Evolutionary conservation across 2,329 filamentous ascomycete species (phyloP), one percentile per base, ranked within the genome.

Genomic region (Epichloe amarillans): DNA sequence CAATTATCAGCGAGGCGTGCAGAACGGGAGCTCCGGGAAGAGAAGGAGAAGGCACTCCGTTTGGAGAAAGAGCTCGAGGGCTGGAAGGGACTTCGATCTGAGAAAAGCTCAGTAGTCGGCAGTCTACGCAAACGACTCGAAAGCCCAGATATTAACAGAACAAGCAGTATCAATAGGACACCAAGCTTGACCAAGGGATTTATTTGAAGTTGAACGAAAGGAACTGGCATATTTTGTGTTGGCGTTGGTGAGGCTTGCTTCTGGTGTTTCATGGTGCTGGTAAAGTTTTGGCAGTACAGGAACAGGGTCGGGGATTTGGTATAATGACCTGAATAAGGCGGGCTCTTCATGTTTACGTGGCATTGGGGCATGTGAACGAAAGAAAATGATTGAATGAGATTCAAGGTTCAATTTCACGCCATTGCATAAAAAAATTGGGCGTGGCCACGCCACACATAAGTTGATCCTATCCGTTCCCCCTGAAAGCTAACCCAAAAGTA

Each of bases 1-100:
- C 88, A 96, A 65, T 77, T 97, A 41, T 77, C 83, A 26, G 84
- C 87, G 26, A 85, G 91, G 51, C 83, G 91, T 42, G 88, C 88
- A 15, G 91, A 98, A 66, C 82, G 91, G 42, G 91, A 97, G 61
- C 76, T 96, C 15, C 79, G 88, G 6, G 88, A 96, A 66, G 91
- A 95, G 68, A 81, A 79, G 55, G 93, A 97, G 68, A 91, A 86
- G 68, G 76, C 74, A 1, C 70, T 90, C 30, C 77, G 84, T 35
- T 72, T 97, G n/a, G 90, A 96, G 69, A 80, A 89, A 46, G 91
- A 97, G 67, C 68, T 96, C 8, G 89, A 94, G 58, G 82, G 81
- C 2, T 87, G 84, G 79, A 94, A 91, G 64, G 87, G 84, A 57
- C 69, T 90, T 30, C 74, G 85, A 36, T 72, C 80, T 55, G 86